Evolutionary conservation across 2,329 filamentous ascomycete species (phyloP).

Genomic region (Zymoseptoria tritici): DNA sequence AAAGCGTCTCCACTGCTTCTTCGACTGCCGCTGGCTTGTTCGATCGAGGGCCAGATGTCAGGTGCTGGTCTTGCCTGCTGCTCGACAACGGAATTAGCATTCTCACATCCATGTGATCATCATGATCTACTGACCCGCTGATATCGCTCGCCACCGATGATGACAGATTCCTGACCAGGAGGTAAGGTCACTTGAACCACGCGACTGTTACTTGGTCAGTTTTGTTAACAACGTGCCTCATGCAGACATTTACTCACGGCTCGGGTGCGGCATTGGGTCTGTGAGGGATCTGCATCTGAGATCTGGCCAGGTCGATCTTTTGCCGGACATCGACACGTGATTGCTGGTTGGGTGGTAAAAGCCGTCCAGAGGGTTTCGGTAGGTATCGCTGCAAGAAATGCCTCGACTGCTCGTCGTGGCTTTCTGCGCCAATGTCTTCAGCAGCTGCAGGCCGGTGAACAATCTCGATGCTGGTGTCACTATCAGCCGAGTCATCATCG

Average conservation of each 20-base stretch:
- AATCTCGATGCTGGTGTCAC: constrained; percentile 26
- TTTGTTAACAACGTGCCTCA: neutral
- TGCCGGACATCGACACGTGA: constrained; percentile 13
- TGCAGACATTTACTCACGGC: neutral
- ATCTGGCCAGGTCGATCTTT: constrained; percentile 14
- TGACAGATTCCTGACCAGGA: constrained; percentile 6
- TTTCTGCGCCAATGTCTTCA: constrained; percentile 26
- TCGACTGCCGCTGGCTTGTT: neutral
- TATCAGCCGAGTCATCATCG: constrained; percentile 18
- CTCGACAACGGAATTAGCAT: neutral
- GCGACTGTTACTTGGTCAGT: constrained; percentile 5
- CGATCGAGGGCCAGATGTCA: neutral
- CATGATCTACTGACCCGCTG: constrained; percentile 5
- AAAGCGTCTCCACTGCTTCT: neutral
- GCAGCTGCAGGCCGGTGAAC: constrained; percentile 19
- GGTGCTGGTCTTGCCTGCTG: neutral
- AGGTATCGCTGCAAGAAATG: constrained; percentile 14
- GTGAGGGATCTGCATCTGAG: constrained; percentile 13
- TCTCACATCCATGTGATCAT: neutral
- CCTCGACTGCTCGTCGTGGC: constrained; percentile 18
- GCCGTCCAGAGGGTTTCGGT: neutral
- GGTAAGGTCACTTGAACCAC: constrained; percentile 14
- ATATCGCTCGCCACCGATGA: constrained; percentile 11
- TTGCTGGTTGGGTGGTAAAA: constrained; percentile 4
- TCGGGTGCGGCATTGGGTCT: neutral